phyloP scores from a whole-genome alignment of 305 asterid genomes.

The Lippia alba region DNA sequence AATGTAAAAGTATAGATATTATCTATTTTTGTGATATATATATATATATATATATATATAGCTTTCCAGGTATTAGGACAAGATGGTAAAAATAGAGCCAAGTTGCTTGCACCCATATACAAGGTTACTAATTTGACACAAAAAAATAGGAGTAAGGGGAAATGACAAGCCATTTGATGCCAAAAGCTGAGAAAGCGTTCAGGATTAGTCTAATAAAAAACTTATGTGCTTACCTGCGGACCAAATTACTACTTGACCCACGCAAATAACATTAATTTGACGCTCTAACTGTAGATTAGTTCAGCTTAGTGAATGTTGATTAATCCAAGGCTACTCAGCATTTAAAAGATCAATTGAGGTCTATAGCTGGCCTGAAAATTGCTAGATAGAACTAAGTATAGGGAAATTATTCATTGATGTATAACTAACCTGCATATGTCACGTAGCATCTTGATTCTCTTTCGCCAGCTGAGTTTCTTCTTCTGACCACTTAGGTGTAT shows the following conservation, averaged over 20 bases:
- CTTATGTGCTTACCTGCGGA: no score
- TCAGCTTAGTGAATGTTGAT: background rate
- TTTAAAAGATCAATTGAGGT: no score
- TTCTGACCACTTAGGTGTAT: conserved; percentile 95
- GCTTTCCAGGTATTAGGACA: background rate
- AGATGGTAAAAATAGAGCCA: background rate
- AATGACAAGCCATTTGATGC: background rate
- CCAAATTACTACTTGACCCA: no score
- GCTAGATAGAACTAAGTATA: no score
- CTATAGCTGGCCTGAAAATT: no score
- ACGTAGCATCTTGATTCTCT: conserved; percentile 91
- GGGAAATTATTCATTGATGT: background rate
- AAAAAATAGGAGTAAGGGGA: background rate
- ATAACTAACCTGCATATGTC: conserved; percentile 94
- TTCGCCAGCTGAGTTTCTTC: conserved; percentile 87
- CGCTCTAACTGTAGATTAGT: background rate
- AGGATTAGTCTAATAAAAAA: no score
- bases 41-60: no score
- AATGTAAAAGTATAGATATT: no score
- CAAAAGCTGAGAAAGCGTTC: no score
- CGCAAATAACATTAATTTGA: no score
- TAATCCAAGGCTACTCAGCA: no score
- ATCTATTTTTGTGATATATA: no score
- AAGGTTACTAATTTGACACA: background rate
- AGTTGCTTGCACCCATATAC: background rate